Evolutionary conservation across 768 basidiomycete genomes (phyloP), one percentile per base, ranked within the genome.

Genomic region (Russula vinacea): DNA sequence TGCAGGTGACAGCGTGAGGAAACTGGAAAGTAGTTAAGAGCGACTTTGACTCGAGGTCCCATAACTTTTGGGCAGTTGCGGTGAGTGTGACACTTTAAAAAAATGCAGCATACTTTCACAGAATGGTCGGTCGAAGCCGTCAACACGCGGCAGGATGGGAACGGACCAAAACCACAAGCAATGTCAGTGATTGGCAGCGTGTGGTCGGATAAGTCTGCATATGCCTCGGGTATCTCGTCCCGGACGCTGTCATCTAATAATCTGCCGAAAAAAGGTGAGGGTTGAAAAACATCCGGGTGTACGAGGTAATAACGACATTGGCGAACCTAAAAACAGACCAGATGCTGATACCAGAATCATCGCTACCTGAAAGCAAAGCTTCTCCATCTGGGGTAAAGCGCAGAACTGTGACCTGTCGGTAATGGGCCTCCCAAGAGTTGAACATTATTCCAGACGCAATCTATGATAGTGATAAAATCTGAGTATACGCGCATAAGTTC

Each of bases 381-480:
- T 81, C 83, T 39, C 90, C 90, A 71, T 97, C 94, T 22, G 80
- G 79, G 10, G 92, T 90, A 73, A 98, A 98, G 49, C 83, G 84
- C 2, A 98, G 76, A 10, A 89, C 87, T 65, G 84, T 90, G 58
- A 98, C 83, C 72, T 86, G 82, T 62, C 96, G 90, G 77, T 98
- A 99, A 74, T 98, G 96, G 19, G 95, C 95, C 65, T 98, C 95
- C 86, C 94, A 94, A 0, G 90, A 83, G 69, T 89, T 86, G 78
- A 87, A 93, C 52, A 98, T 78, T 58, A 95, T 87, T n/a, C 95
- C 95, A n/a, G 95, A 97, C 11, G 89, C 80, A 68, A 93, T 80
- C 94, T 97, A 68, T 71, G 63, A 58, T 64, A 60, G 26, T 51
- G 44, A 55, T 50, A n/a, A 62, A 22, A 62, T 52, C 8, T 40